Evolutionary conservation across 1,284 basidiomycete species (phyloP), one percentile per base, ranked within the genome.

Genomic region (Apiotrichum montevideense): DNA sequence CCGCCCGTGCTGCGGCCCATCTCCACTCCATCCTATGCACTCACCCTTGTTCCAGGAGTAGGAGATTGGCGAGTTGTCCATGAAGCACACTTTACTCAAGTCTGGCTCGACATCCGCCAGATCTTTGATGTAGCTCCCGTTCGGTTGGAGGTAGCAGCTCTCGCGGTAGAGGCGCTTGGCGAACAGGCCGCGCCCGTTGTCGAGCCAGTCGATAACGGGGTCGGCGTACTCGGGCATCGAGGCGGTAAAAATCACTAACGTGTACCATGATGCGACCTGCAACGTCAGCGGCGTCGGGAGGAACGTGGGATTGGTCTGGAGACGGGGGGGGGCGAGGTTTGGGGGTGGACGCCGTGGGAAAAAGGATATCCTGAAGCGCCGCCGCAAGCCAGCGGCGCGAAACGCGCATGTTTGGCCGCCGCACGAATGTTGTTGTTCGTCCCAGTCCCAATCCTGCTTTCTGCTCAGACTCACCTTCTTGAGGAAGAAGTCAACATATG

Each of bases 161-260:
- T 98, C 92, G 59, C 95, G 84, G 75, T 98, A 99, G 59, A 98
- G 81, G 41, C 93, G 84, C 61, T 87, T 87, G 0, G 82, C 84
- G 45, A 99, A 84, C 56, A 98, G 87, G 7, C 90, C 91, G 48
- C 91, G 82, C 3, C 95, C 95, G 58, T 88, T 91, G 72, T 99
- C 95, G 57, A 99, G 79, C 95, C 96, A 99, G 78, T 99, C 96
- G 66, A 99, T 98, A 34, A 99, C 95, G 0, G 96, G 95, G 79
- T 99, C 95, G 57, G 95, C 95, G 74, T 99, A 99, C 76, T 98
- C 95, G 70, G 93, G 89, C 87, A 99, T 92, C 6, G 93, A 97
- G 1, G 95, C 96, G 15, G 95, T 99, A 77, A 95, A 99, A 63
- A 99, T 90, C 55, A 99, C 94, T 54, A 99, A 85, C 2, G 94